phyloP scores from a whole-genome alignment of 148 eudicot genomes.

The Polygonum aviculare region DNA sequence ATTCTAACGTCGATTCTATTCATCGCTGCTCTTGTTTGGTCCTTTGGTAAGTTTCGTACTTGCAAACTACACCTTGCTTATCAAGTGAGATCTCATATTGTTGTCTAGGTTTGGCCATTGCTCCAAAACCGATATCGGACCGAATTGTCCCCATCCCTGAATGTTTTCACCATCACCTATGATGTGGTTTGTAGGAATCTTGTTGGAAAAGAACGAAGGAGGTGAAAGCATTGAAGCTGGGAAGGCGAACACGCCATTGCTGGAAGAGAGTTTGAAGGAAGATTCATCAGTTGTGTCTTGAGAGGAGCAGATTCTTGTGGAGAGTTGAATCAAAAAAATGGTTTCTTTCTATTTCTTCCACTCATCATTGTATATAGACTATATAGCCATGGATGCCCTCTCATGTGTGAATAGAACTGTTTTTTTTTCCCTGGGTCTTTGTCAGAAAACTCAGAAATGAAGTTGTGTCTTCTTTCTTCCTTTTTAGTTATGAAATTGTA shows the following conservation, averaged over 20 bases:
- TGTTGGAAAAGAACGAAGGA: conserved; percentile 39
- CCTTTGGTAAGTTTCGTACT: conserved; percentile 36
- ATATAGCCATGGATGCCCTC: background rate
- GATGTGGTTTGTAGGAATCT: conserved; percentile 33
- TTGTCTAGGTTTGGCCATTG: too few relatives aligned
- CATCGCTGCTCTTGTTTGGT: conserved; percentile 80
- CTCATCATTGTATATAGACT: background rate
- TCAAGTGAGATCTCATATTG: background rate
- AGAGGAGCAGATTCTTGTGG: background rate
- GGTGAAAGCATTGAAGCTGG: conserved; percentile 10
- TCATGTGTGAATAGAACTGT: background rate
- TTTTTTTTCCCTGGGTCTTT: background rate
- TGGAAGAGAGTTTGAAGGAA: conserved; percentile 24
- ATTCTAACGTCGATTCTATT: conserved; percentile 67
- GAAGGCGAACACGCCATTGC: conserved; percentile 38
- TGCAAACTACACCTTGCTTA: background rate
- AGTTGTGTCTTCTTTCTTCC: background rate
- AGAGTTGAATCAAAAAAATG: background rate
- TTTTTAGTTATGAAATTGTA: too few relatives aligned
- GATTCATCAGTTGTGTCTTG: background rate
- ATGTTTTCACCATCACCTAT: background rate
- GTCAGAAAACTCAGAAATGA: too few relatives aligned
- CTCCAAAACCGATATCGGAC: too few relatives aligned
- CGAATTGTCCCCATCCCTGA: too few relatives aligned
- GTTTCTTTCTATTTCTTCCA: background rate